A percentile compares a stretch with the other conserved stretches of the same genome.
phyloP scores from a whole-genome alignment of 2,329 filamentous ascomycete species.

The Exophiala viscosa region DNA sequence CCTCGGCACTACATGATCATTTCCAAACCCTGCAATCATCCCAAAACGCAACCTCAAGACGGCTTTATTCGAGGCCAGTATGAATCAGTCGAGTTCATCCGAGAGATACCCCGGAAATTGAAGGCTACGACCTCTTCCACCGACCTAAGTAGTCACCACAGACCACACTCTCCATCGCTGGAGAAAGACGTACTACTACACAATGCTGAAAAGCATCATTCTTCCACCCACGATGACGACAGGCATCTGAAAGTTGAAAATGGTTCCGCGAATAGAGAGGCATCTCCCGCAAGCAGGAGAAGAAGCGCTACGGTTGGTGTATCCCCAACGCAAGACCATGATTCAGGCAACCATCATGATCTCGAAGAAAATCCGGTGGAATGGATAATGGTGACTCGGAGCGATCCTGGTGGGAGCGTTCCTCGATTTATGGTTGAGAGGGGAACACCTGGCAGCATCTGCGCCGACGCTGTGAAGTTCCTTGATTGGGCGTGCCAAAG shows the following conservation, averaged over 20 bases:
- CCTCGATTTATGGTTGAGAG: constrained; percentile 89
- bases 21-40: constrained; percentile 77
- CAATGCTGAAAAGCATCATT: constrained; percentile 33
- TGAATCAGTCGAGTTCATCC: constrained; percentile 86
- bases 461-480: constrained; percentile 75
- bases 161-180: constrained; percentile 30
- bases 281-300: constrained; percentile 18
- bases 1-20: constrained; percentile 79
- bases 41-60: constrained; percentile 63
- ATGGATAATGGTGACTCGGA: constrained; percentile 90
- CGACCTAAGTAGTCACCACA: constrained; percentile 34
- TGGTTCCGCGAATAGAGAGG: constrained; percentile 12
- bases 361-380: constrained; percentile 66
- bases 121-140: constrained; percentile 46
- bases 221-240: constrained; percentile 6
- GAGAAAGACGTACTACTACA: constrained; percentile 45
- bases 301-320: constrained; percentile 23
- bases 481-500: constrained; percentile 67
- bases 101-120: constrained; percentile 66
- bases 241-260: constrained; percentile 14
- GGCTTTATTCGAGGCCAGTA: constrained; percentile 82
- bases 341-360: constrained; percentile 33
- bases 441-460: constrained; percentile 76
- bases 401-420: constrained; percentile 82
- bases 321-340: constrained; percentile 2